phyloP scores from a whole-genome alignment of 192 early-diverging fungal species.

The Coemansia sp. region DNA sequence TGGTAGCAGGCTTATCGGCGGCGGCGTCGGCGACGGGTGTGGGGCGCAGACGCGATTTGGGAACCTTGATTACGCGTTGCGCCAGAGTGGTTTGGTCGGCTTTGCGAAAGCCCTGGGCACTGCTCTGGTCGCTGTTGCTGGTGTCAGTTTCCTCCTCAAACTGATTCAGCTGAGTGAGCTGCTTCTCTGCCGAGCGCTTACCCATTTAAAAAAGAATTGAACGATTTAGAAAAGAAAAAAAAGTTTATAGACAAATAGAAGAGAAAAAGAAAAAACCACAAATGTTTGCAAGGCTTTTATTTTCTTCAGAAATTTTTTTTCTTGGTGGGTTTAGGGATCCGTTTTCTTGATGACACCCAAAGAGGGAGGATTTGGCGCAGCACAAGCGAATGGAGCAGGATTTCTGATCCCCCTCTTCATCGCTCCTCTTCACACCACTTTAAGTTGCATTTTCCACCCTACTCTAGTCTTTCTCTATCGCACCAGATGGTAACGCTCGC shows the following conservation, averaged over 20 bases:
- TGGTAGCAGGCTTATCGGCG: constrained; percentile 3
- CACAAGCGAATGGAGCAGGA: background rate
- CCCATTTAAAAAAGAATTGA: constrained; percentile 25
- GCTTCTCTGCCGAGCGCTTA: constrained; percentile 49
- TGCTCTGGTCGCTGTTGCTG: constrained; percentile 2
- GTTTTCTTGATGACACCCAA: background rate
- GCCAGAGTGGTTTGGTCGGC: constrained; percentile 27
- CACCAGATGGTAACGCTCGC: constrained; percentile 22
- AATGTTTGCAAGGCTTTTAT: too few species aligned
- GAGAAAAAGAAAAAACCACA: too few species aligned
- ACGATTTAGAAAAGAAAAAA: background rate
- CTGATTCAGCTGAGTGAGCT: constrained; percentile 55
- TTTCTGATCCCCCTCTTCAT: background rate
- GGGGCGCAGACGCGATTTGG: constrained; percentile 44
- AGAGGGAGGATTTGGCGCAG: background rate
- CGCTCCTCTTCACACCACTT: background rate
- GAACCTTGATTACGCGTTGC: constrained; percentile 42
- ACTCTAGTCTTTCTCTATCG: background rate
- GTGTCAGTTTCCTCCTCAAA: constrained; percentile 36
- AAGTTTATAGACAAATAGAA: background rate
- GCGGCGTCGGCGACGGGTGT: background rate
- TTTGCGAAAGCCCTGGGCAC: constrained; percentile 16
- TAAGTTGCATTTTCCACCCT: background rate
- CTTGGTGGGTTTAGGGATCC: background rate
- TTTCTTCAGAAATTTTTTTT: background rate